Base-by-base conservation (phyloP, 345 rosid genomes). In the Eutrema yunnanense region DNA sequence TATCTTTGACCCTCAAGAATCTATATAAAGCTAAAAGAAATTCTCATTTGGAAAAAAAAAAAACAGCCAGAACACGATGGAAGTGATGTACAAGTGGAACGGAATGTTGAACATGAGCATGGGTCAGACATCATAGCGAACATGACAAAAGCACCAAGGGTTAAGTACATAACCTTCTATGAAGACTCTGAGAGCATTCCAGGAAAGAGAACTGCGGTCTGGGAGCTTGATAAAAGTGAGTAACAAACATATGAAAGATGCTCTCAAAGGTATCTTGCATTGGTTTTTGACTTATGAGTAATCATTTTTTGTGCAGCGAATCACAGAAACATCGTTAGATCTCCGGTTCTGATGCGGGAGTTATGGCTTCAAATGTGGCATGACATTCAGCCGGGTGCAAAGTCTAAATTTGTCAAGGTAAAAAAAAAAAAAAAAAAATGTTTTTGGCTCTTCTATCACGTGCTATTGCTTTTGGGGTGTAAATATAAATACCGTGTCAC, bases 351-450 rank as follows among this genome's bases (percentile, higher is more conserved):
- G 61, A 95, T 95, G 99, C 84, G 99, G 67, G 99, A 92, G 83
- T 75, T 95, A 81, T 95, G 99, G 99, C 99, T 95, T 77, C 93
- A 95, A 75, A 88, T 95, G 90, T 95, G 97, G 97, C 99, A 95
- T 68, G 96, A 95, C 76, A 85, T 88, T 70, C 89, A 83, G 73
- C 89, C 89, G 29, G 82, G 79, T 76, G 78, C 85, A 32, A 81
- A 79, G 69, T 80, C 89, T 55, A 83, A 86, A 37, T 95, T 87
- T 65, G 97, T 92, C 46, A 92, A 88, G 99, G 99, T 95, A 67
- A 52, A 70, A 67, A 22, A 84, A 66, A 33, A 84, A 66, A 33
- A 58, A 69, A 55, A 19, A 36, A 16, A 36, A 16, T 8, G 8
- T 37, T 48, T 34, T 62, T 50, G 33, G 42, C 36, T 48, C 13